phyloP scores from a whole-genome alignment of 129 eudicot species.

The Escallonia rubra region DNA sequence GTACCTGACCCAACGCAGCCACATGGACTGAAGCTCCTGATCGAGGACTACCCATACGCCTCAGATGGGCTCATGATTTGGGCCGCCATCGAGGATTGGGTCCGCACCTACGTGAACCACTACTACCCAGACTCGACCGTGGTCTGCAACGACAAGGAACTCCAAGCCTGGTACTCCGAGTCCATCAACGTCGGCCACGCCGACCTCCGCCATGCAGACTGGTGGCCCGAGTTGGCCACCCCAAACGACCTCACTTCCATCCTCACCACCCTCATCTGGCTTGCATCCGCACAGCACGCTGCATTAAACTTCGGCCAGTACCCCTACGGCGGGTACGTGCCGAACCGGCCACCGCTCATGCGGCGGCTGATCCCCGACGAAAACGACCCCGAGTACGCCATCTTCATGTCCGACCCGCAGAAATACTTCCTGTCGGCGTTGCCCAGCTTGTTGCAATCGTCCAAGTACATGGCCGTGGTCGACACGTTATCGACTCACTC shows the following conservation, averaged over 20 bases:
- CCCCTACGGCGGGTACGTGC: constrained; percentile 94
- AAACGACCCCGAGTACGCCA: constrained; percentile 68
- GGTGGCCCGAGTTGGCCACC: constrained; percentile 81
- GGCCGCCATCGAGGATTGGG: constrained; percentile 79
- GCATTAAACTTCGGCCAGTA: constrained; percentile 97
- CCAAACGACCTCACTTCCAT: constrained; percentile 64
- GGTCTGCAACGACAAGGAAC: constrained; percentile 71
- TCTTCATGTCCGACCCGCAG: constrained; percentile 70
- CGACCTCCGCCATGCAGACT: constrained; percentile 53
- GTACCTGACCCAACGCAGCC: constrained; percentile 78
- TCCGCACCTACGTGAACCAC: constrained; percentile 55
- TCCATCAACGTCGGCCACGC: constrained; percentile 94
- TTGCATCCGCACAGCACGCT: constrained; percentile 93
- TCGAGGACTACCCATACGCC: constrained; percentile 94
- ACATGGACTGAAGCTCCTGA: constrained; percentile 65
- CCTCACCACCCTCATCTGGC: constrained; percentile 91
- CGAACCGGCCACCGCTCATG: constrained; percentile 85
- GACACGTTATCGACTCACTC: constrained; percentile 94
- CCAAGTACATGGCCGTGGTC: constrained; percentile 93
- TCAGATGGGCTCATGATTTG: constrained; percentile 90
- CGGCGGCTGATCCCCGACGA: constrained; percentile 75
- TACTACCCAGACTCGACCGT: constrained; percentile 68
- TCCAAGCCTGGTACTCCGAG: constrained; percentile 94
- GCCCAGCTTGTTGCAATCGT: constrained; percentile 74
- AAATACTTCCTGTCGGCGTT: constrained; percentile 64